Conservation (phyloP, 2,329 filamentous ascomycete species). For the Dactylellina parvicollis region DNA sequence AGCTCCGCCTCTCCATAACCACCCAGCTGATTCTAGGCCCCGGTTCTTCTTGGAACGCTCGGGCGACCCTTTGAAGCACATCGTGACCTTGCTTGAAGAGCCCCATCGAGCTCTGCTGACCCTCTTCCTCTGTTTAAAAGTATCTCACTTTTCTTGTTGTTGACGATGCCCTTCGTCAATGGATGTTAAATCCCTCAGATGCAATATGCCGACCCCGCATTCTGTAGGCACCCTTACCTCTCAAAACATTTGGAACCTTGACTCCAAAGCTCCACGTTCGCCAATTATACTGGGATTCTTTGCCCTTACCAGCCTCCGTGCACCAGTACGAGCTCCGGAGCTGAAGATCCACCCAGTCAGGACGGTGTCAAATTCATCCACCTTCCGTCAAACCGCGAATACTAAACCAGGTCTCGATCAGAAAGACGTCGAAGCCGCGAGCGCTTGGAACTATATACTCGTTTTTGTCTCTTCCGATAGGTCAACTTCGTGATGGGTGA, state of each 20-base stretch:
- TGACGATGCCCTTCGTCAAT: constrained; percentile 10
- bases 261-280: constrained; percentile 30
- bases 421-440: constrained; percentile 18
- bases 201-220: constrained; percentile 53
- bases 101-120: constrained; percentile 37
- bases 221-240: constrained; percentile 47
- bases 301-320: constrained; percentile 38
- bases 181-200: constrained; percentile 52
- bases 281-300: constrained; percentile 17
- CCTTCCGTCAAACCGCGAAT: constrained; percentile 21
- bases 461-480: constrained; percentile 15
- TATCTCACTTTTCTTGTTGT: background rate
- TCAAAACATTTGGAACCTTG: constrained; percentile 34
- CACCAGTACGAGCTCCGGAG: constrained; percentile 49
- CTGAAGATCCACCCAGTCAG: constrained; percentile 35
- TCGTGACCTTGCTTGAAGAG: constrained; percentile 35
- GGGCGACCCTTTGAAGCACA: constrained; percentile 13
- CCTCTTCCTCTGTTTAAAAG: background rate
- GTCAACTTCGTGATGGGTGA: constrained; percentile 8
- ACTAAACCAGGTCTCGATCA: constrained; percentile 1
- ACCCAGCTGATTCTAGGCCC: constrained; percentile 24
- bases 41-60: constrained; percentile 15
- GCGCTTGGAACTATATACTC: constrained; percentile 30
- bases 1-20: constrained; percentile 27
- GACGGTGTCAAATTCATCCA: background rate